Percentiles rank a stretch among this genome's conserved stretches.
phyloP scores from a whole-genome alignment of 176 grass and related monocot genomes.

The Zea mays region DNA sequence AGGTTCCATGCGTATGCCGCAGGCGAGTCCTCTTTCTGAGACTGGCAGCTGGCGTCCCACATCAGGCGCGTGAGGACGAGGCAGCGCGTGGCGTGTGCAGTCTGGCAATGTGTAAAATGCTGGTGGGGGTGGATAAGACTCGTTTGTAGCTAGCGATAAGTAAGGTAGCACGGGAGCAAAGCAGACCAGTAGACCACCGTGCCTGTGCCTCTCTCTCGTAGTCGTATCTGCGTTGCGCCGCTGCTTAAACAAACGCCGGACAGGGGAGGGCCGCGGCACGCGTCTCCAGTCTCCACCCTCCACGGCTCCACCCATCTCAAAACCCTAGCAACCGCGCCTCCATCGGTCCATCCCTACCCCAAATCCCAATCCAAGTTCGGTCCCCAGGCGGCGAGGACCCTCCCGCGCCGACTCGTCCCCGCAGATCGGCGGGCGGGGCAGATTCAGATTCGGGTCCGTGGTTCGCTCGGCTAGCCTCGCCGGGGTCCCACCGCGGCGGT shows the following conservation, averaged over 20 bases:
- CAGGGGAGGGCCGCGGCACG: not conserved
- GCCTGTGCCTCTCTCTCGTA: not conserved
- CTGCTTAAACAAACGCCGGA: not conserved
- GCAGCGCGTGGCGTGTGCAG: not conserved
- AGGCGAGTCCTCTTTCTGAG: no score
- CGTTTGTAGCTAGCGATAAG: not conserved
- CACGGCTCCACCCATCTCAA: conserved; percentile 33
- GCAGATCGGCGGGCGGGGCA: conserved; percentile 40
- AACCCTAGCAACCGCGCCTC: conserved; percentile 44
- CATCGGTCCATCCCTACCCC: not conserved
- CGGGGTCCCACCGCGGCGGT: not conserved
- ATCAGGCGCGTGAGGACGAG: no score
- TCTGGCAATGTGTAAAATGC: not conserved
- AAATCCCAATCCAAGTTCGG: not conserved
- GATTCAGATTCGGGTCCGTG: conserved; percentile 49
- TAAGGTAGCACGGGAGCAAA: not conserved
- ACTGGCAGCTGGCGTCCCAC: no score
- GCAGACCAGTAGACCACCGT: not conserved
- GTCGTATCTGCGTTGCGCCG: not conserved
- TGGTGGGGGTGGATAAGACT: not conserved
- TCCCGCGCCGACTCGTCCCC: not conserved
- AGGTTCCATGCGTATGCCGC: no score
- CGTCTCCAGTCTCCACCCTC: not conserved
- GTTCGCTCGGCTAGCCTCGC: not conserved
- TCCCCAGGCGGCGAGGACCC: not conserved